phyloP scores from a whole-genome alignment of 495 filamentous ascomycete species.

The Penicillium roqueforti region DNA sequence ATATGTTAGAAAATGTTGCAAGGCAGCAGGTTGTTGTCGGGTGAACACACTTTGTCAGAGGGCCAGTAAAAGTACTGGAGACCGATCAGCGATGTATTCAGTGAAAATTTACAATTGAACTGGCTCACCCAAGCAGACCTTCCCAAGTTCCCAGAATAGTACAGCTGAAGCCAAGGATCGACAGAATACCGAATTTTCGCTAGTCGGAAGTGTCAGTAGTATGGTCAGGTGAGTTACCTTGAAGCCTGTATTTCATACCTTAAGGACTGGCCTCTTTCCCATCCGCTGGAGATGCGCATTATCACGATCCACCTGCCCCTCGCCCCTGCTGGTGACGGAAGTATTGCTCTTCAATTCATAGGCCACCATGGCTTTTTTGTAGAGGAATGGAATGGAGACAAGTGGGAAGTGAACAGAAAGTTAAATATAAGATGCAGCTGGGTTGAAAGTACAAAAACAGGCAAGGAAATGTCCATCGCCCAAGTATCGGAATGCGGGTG shows the following conservation, averaged over 20 bases:
- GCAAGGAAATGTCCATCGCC: background rate
- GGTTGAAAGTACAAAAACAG: slow-evolving; percentile 4
- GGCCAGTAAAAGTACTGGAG: slow-evolving; percentile 19
- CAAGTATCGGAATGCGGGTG: background rate
- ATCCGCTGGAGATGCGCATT: slow-evolving; percentile 32
- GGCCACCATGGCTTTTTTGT: slow-evolving; percentile 11
- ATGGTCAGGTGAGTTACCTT: background rate
- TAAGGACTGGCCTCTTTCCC: slow-evolving; percentile 42
- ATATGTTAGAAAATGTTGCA: slow-evolving; percentile 4
- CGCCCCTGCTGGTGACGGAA: slow-evolving; percentile 7
- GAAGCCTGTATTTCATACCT: slow-evolving; percentile 19
- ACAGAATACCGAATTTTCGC: slow-evolving; percentile 33
- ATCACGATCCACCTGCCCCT: slow-evolving; percentile 24
- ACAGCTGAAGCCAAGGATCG: slow-evolving; percentile 35
- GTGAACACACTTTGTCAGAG: slow-evolving; percentile 18
- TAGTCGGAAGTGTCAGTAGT: slow-evolving; percentile 5
- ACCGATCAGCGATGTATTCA: background rate
- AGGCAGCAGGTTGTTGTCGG: background rate
- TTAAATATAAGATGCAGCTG: background rate
- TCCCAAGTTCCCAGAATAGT: slow-evolving; percentile 41
- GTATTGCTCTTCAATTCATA: slow-evolving; percentile 22
- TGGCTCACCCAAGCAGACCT: slow-evolving; percentile 26
- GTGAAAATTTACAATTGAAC: slow-evolving; percentile 2
- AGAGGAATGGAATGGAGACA: background rate
- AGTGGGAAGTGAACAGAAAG: background rate